These are phyloP conservation scores for Uromyces viciae-fabae DNA, from an alignment of 1,284 basidiomycete species.

Conservation along the genomic window DNA sequence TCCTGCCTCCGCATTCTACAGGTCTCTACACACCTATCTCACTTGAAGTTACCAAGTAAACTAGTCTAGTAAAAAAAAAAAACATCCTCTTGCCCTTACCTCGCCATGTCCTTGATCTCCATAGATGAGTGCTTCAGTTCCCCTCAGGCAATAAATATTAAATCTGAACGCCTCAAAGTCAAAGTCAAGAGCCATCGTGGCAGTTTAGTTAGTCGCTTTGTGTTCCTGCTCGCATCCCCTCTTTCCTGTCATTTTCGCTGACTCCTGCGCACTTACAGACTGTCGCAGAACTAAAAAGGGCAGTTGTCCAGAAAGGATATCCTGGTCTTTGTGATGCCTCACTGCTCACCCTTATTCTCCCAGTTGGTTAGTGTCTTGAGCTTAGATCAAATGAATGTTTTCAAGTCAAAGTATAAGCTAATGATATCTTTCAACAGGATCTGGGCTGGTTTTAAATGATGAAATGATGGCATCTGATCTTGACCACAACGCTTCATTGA, in stretches of 20 bases:
- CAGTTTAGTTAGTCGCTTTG: constrained; percentile 6
- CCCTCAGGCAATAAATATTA: constrained; percentile 15
- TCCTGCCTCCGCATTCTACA: too few species aligned
- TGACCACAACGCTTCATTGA: neutral
- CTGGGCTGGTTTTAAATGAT: neutral
- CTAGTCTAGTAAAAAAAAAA: too few species aligned
- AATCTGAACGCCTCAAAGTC: constrained; percentile 32
- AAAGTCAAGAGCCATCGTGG: constrained; percentile 23
- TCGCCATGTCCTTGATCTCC: constrained; percentile 6
- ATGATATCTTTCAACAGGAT: neutral
- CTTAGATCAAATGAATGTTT: too few species aligned
- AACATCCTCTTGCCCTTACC: too few species aligned
- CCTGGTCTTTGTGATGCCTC: constrained; percentile 21
- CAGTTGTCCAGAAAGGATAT: constrained; percentile 30
- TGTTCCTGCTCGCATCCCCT: neutral
- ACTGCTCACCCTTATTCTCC: constrained; percentile 24
- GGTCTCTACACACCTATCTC: too few species aligned
- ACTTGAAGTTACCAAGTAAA: too few species aligned
- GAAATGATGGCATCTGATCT: constrained; percentile 19
- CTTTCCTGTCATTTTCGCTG: neutral
- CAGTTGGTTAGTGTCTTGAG: constrained; percentile 18
- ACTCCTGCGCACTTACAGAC: neutral
- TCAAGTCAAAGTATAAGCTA: too few species aligned
- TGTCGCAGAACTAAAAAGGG: constrained; percentile 27
- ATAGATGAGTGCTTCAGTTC: constrained; percentile 37